These are phyloP conservation scores for Exophiala spinifera DNA, from an alignment of 2,329 filamentous ascomycete species.

Conservation along the genomic window DNA sequence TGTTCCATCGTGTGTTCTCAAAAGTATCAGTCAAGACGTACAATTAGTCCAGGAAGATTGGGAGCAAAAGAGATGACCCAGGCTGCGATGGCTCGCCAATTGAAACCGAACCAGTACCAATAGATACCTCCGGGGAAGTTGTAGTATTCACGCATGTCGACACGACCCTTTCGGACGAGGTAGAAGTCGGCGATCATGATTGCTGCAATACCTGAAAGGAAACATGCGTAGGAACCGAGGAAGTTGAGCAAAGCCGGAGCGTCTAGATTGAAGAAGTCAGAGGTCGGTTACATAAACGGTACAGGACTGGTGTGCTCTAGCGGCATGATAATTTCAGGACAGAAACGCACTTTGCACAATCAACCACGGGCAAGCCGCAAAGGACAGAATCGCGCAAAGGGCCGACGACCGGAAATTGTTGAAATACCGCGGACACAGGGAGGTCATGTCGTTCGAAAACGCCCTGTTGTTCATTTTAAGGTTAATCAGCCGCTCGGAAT, in stretches of 20 bases:
- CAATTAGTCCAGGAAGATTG: conserved; percentile 45
- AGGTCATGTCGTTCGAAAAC: conserved; percentile 36
- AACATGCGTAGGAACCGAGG: conserved; percentile 63
- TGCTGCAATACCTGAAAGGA: conserved; percentile 61
- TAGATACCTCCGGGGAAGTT: conserved; percentile 26
- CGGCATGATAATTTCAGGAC: too few species aligned
- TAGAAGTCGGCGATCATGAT: conserved; percentile 46
- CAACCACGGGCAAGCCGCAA: neutral
- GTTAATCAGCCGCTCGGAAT: too few species aligned
- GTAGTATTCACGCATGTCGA: conserved; percentile 9
- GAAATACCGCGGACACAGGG: conserved; percentile 52
- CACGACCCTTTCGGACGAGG: conserved; percentile 1
- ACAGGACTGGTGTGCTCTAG: too few species aligned
- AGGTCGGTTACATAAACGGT: conserved; percentile 38
- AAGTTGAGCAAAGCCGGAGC: conserved; percentile 32
- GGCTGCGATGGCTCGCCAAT: conserved; percentile 40
- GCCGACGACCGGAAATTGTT: conserved; percentile 57
- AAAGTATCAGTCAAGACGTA: too few species aligned
- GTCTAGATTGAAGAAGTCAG: too few species aligned
- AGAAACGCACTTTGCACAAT: neutral
- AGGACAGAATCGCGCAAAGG: conserved; percentile 45
- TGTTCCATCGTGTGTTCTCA: too few species aligned
- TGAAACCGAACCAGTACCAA: conserved; percentile 31
- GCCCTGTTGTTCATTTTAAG: too few species aligned
- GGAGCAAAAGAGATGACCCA: conserved; percentile 10